Percentiles rank a stretch among this genome's conserved stretches.
These are phyloP conservation scores for Wickerhamomyces silvicola DNA, from an alignment of 805 yeast genomes.

Conservation along the genomic window DNA sequence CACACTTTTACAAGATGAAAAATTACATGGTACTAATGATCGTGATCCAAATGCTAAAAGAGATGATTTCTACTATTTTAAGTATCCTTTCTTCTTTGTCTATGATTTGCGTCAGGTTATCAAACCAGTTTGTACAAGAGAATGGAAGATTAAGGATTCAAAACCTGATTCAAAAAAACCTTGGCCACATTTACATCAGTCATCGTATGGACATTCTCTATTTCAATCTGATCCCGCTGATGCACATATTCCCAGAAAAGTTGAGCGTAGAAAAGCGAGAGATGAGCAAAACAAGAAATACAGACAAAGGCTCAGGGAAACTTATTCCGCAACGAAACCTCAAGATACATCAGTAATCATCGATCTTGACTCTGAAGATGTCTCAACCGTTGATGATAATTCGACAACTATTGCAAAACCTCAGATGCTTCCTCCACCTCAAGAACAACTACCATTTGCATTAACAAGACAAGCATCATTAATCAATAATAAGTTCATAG, in stretches of 20 bases:
- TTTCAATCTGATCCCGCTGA: slow-evolving; percentile 58
- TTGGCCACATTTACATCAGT: slow-evolving; percentile 56
- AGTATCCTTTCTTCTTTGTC: slow-evolving; percentile 65
- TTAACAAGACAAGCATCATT: slow-evolving; percentile 17
- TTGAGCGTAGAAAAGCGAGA: slow-evolving; percentile 23
- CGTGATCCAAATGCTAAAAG: slow-evolving; percentile 81
- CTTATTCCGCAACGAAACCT: slow-evolving; percentile 9
- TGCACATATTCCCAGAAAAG: slow-evolving; percentile 32
- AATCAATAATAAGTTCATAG: slow-evolving; percentile 15
- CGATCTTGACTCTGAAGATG: slow-evolving; percentile 8
- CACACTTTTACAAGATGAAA: slow-evolving; percentile 74
- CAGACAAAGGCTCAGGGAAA: slow-evolving; percentile 27
- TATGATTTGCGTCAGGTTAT: slow-evolving; percentile 74
- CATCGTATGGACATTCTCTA: slow-evolving; percentile 69
- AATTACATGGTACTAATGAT: slow-evolving; percentile 79
- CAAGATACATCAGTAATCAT: slow-evolving; percentile 2
- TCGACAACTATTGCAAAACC: not conserved
- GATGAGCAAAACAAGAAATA: slow-evolving; percentile 30
- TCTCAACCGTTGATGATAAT: slow-evolving; percentile 3
- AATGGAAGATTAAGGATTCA: slow-evolving; percentile 54
- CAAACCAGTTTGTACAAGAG: slow-evolving; percentile 76
- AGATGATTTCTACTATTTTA: slow-evolving; percentile 80
- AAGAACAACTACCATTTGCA: slow-evolving; percentile 3
- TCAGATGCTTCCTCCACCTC: slow-evolving; percentile 18
- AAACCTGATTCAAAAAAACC: slow-evolving; percentile 15